These are phyloP conservation scores for Cryptococcus sp. DNA, from an alignment of 1,284 basidiomycete genomes.

Conservation along the genomic window DNA sequence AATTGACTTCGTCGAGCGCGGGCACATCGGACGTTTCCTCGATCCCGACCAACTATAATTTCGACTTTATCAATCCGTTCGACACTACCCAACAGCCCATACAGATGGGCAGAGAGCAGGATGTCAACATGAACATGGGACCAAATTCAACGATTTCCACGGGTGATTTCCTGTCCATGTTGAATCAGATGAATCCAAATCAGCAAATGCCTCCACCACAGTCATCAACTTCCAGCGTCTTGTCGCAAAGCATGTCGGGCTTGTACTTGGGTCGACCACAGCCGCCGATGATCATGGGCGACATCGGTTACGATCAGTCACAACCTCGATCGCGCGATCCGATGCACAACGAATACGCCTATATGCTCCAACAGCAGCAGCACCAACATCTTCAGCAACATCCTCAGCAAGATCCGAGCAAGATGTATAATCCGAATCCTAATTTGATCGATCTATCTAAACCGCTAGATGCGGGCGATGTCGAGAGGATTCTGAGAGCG, in stretches of 20 bases:
- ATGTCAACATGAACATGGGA: neutral
- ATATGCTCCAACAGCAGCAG: neutral
- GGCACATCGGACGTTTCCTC: neutral
- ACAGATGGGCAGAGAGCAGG: neutral
- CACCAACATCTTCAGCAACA: neutral
- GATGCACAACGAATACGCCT: neutral
- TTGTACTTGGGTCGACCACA: neutral
- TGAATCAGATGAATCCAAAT: neutral
- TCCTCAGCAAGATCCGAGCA: neutral
- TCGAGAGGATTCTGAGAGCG: constrained; percentile 38
- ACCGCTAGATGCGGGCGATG: constrained; percentile 37
- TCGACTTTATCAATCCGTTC: neutral
- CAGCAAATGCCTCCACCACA: neutral
- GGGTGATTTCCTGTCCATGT: neutral
- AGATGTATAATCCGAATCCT: constrained; percentile 7
- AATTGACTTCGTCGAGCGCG: constrained; percentile 1
- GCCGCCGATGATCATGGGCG: neutral
- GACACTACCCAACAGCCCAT: neutral
- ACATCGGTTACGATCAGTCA: neutral
- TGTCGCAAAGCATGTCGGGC: neutral
- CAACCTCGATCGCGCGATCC: neutral
- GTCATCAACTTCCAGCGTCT: neutral
- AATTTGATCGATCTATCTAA: constrained; percentile 44
- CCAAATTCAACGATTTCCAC: neutral
- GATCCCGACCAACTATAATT: neutral